These are phyloP conservation scores for Aspergillus sp. DNA, from an alignment of 2,329 filamentous ascomycete genomes.

Conservation along the genomic window DNA sequence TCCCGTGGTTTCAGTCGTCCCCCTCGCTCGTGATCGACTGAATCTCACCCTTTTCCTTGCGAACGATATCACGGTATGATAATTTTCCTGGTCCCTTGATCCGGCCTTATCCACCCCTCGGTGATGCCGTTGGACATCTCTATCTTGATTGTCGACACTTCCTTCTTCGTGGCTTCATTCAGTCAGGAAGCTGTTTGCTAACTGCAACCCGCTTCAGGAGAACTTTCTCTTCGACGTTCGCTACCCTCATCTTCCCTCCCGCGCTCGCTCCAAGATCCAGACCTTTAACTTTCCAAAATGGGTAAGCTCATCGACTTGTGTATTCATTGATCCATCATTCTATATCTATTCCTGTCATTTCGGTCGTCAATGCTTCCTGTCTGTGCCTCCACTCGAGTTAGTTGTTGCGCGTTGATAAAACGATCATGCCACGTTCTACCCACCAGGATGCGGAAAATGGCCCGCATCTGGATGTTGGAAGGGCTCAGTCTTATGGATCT, in stretches of 20 bases:
- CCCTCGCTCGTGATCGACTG: constrained; percentile 6
- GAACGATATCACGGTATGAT: constrained; percentile 12
- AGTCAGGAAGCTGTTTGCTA: constrained; percentile 11
- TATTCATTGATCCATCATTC: constrained; percentile 6
- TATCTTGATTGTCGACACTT: not conserved
- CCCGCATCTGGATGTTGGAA: not conserved
- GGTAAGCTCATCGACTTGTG: constrained; percentile 29
- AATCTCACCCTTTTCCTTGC: constrained; percentile 9
- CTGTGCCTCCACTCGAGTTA: not conserved
- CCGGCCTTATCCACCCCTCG: not conserved
- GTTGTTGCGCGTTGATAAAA: too few species aligned
- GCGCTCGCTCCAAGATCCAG: constrained; percentile 20
- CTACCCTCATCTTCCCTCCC: constrained; percentile 10
- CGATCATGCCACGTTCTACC: not conserved
- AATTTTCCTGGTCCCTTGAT: constrained; percentile 1
- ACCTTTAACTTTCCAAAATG: constrained; percentile 26
- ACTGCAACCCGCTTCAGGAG: constrained; percentile 22
- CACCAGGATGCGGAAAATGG: not conserved
- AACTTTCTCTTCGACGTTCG: constrained; percentile 21
- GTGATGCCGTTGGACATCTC: constrained; percentile 5
- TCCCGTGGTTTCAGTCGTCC: constrained; percentile 3
- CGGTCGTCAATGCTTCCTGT: not conserved
- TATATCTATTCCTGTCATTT: constrained; percentile 1
- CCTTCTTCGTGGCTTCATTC: constrained; percentile 2
- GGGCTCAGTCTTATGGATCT: not conserved